Conservation (phyloP, 768 basidiomycete species). For the Leccinum ochraceum region DNA sequence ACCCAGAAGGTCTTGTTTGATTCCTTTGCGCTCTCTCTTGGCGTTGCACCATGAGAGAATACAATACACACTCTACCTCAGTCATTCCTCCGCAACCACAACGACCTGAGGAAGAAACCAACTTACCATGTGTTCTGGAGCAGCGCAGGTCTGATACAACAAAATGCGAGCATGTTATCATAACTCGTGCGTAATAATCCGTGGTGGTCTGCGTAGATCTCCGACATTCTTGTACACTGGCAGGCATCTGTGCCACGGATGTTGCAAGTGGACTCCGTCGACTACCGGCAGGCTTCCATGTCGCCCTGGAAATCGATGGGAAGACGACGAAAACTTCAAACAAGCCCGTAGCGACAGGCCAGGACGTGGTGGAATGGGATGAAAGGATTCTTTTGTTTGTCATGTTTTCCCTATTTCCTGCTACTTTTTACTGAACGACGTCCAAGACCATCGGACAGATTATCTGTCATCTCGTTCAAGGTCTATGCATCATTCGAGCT, state of each 20-base stretch:
- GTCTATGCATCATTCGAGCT: neutral
- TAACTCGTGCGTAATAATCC: neutral
- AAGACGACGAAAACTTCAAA: neutral
- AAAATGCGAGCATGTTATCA: neutral
- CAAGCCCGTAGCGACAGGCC: neutral
- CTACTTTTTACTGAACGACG: neutral
- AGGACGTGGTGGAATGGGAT: neutral
- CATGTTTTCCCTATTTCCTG: neutral
- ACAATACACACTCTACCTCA: neutral
- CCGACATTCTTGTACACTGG: neutral
- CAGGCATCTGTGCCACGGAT: neutral
- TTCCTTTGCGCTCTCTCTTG: neutral
- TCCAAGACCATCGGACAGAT: neutral
- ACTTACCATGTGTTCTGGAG: neutral
- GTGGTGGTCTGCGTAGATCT: neutral
- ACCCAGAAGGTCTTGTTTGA: neutral
- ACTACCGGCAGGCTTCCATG: neutral
- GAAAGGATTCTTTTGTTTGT: neutral
- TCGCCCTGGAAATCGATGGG: neutral
- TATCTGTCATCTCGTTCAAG: neutral
- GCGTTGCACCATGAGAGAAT: neutral
- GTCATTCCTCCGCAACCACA: neutral
- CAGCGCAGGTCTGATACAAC: neutral
- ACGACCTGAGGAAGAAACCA: neutral
- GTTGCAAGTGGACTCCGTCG: neutral